Conservation (phyloP, 1,139 yeast species). For the Candida labiduridarum region DNA sequence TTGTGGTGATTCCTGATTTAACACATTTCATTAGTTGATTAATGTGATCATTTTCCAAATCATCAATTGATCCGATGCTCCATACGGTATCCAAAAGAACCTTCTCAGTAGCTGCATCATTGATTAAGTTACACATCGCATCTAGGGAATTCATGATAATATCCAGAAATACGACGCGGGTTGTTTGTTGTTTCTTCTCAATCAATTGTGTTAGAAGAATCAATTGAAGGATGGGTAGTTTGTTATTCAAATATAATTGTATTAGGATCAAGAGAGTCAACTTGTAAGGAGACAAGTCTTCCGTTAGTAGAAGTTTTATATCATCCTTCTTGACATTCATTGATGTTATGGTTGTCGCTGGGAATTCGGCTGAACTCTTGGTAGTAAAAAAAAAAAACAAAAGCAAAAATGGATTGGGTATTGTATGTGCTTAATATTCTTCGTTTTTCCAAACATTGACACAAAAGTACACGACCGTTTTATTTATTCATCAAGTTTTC, state of each 20-base stretch:
- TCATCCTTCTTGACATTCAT: not conserved
- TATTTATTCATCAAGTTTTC: too few relatives aligned
- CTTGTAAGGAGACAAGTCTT: constrained; percentile 7
- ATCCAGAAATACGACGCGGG: not conserved
- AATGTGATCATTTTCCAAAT: constrained; percentile 25
- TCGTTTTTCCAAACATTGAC: not conserved
- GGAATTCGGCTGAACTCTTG: not conserved
- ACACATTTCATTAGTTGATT: constrained; percentile 7
- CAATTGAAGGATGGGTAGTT: constrained; percentile 6
- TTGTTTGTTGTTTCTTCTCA: constrained; percentile 10
- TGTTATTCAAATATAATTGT: constrained; percentile 3
- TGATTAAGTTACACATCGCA: constrained; percentile 6
- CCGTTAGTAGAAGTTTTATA: constrained; percentile 3
- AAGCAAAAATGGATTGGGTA: not conserved
- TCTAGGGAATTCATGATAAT: constrained; percentile 7
- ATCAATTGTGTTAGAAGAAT: constrained; percentile 9
- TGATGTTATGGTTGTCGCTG: not conserved
- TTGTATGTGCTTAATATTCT: not conserved
- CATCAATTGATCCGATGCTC: constrained; percentile 39
- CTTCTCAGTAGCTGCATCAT: constrained; percentile 3
- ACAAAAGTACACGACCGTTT: not conserved
- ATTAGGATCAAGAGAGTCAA: constrained; percentile 4
- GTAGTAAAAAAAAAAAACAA: not conserved
- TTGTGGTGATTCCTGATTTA: not conserved
- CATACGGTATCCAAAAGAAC: constrained; percentile 25